Conservation (phyloP, 2,329 filamentous ascomycete genomes). For the Aschersonia sp. region DNA sequence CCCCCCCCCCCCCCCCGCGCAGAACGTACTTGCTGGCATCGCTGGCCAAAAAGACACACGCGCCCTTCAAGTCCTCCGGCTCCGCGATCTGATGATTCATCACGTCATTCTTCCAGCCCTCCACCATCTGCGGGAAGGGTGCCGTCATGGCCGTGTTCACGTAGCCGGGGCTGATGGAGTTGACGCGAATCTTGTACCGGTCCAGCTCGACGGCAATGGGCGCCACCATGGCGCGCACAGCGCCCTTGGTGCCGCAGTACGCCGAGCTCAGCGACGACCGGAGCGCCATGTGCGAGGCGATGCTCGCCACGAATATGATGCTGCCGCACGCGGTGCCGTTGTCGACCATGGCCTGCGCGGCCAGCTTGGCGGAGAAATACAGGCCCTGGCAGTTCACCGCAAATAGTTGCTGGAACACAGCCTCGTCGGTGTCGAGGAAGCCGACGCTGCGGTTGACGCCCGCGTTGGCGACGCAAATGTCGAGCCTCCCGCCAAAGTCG, state of each 20-base stretch:
- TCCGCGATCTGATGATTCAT: conserved; percentile 31
- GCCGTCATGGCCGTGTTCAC: conserved; percentile 28
- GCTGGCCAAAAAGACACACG: conserved; percentile 30
- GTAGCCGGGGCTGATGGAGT: conserved; percentile 30
- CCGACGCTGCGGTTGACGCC: conserved; percentile 43
- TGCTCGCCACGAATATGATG: conserved; percentile 37
- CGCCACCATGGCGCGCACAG: conserved; percentile 11
- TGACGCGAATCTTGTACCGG: conserved; percentile 28
- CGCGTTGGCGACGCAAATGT: conserved; percentile 43
- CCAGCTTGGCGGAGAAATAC: conserved; percentile 39
- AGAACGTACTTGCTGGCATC: conserved; percentile 26
- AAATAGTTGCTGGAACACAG: conserved; percentile 49
- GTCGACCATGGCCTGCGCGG: conserved; percentile 33
- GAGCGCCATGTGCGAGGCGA: conserved; percentile 35
- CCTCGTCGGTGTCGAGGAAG: conserved; percentile 43
- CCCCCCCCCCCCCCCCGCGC: too few relatives aligned
- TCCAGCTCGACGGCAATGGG: conserved; percentile 11
- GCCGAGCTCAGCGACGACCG: conserved; percentile 28
- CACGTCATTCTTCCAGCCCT: conserved; percentile 32
- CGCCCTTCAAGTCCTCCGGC: conserved; percentile 34
- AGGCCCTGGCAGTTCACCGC: conserved; percentile 52
- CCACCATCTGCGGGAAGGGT: conserved; percentile 28
- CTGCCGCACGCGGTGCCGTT: conserved; percentile 34
- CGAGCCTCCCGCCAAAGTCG: conserved; percentile 31
- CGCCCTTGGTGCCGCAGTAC: conserved; percentile 12